phyloP scores from a whole-genome alignment of 305 asterid genomes.

The Fraxinus paxiana region DNA sequence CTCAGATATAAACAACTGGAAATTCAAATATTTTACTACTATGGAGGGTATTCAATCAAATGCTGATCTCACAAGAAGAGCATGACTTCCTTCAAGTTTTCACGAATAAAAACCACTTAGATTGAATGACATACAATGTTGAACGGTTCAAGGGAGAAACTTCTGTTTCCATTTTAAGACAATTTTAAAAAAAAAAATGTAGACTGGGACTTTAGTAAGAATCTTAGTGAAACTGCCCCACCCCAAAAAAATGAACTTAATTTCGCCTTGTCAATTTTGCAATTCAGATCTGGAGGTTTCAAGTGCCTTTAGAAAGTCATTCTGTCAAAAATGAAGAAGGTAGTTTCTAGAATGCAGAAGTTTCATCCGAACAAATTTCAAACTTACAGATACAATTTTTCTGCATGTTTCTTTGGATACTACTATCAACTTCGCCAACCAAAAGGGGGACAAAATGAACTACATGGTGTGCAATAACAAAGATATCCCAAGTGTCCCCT shows the following conservation, averaged over 20 bases:
- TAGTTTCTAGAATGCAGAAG: neutral
- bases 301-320: neutral
- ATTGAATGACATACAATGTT: neutral
- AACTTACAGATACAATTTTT: neutral
- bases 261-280: neutral
- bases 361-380: neutral
- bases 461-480: neutral
- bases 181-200: neutral
- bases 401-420: neutral
- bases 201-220: neutral
- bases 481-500: neutral
- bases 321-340: neutral
- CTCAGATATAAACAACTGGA: neutral
- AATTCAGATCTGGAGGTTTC: neutral
- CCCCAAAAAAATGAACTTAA: neutral
- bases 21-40: neutral
- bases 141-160: neutral
- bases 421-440: neutral
- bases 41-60: neutral
- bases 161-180: neutral
- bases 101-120: neutral
- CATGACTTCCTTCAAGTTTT: neutral
- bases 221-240: neutral
- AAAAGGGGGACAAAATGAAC: neutral
- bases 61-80: neutral